A percentile compares a stretch with the other conserved stretches of the same genome.
These are phyloP conservation scores for Viola odorata DNA, from an alignment of 345 rosid species.

Conservation along the genomic window DNA sequence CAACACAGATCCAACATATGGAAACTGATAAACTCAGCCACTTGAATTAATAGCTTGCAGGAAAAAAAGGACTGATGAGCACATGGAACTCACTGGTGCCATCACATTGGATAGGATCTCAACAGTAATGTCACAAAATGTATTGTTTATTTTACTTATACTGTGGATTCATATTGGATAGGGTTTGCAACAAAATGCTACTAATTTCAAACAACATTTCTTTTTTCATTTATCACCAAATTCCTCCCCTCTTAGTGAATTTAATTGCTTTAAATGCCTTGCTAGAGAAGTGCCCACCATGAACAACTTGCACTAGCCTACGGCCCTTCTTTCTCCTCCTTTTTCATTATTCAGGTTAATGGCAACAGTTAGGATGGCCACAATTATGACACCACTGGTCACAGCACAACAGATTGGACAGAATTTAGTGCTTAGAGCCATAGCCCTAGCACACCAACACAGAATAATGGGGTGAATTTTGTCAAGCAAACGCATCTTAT, in stretches of 20 bases:
- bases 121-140: not conserved
- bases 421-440: slow-evolving; percentile 18
- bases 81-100: not conserved
- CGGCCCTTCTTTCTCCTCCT: not conserved
- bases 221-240: no score
- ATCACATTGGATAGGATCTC: not conserved
- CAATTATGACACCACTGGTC: no score
- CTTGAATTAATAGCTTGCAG: no score
- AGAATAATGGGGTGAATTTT: not conserved
- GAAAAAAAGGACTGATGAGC: no score
- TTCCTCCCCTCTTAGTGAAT: not conserved
- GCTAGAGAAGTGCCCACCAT: not conserved
- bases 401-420: slow-evolving; percentile 19
- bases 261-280: slow-evolving; percentile 3
- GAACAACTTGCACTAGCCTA: not conserved
- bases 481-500: not conserved
- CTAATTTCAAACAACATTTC: not conserved
- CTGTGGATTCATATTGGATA: not conserved
- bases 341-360: not conserved
- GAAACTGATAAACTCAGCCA: no score
- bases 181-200: no score
- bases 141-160: not conserved
- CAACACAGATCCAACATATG: no score
- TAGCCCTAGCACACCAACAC: not conserved
- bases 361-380: not conserved